These are phyloP conservation scores for Fomitopsis betulina DNA, from an alignment of 1,284 basidiomycete genomes.

Conservation along the genomic window DNA sequence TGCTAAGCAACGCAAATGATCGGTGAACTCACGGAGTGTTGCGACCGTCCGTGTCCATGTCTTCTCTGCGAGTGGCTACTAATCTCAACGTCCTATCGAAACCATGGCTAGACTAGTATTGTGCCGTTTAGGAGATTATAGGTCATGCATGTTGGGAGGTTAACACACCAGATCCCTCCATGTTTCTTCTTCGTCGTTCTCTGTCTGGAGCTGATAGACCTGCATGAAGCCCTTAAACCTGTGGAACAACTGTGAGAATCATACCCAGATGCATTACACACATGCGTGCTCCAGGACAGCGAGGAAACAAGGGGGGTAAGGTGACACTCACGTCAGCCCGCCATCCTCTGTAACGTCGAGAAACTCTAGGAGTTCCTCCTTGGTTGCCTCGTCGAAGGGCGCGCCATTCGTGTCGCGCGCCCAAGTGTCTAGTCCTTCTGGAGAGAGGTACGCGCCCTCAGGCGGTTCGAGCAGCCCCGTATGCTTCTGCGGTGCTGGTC, in stretches of 20 bases:
- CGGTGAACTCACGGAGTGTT: constrained; percentile 1
- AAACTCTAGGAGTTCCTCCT: constrained; percentile 70
- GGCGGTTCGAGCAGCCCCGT: constrained; percentile 42
- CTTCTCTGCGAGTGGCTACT: constrained; percentile 55
- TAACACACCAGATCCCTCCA: constrained; percentile 68
- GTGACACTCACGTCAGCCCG: constrained; percentile 58
- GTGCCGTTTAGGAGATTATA: not conserved
- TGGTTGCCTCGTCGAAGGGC: constrained; percentile 67
- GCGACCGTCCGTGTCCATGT: constrained; percentile 23
- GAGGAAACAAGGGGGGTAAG: not conserved
- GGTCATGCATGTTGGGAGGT: not conserved
- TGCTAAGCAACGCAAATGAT: not conserved
- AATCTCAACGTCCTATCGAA: constrained; percentile 64
- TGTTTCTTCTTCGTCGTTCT: constrained; percentile 78
- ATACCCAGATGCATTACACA: not conserved
- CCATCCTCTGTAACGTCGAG: constrained; percentile 70
- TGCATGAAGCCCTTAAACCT: constrained; percentile 77
- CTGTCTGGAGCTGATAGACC: constrained; percentile 76
- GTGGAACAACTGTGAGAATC: not conserved
- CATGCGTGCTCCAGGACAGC: not conserved
- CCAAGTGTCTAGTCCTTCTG: constrained; percentile 65
- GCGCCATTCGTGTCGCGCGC: constrained; percentile 73
- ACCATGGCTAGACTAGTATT: constrained; percentile 59
- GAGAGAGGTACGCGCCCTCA: constrained; percentile 51
- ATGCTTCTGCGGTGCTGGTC: constrained; percentile 21